A percentile compares a stretch with the other conserved stretches of the same genome.
Conservation (phyloP, 768 basidiomycete genomes). For the Boletus vinaceobasis region DNA sequence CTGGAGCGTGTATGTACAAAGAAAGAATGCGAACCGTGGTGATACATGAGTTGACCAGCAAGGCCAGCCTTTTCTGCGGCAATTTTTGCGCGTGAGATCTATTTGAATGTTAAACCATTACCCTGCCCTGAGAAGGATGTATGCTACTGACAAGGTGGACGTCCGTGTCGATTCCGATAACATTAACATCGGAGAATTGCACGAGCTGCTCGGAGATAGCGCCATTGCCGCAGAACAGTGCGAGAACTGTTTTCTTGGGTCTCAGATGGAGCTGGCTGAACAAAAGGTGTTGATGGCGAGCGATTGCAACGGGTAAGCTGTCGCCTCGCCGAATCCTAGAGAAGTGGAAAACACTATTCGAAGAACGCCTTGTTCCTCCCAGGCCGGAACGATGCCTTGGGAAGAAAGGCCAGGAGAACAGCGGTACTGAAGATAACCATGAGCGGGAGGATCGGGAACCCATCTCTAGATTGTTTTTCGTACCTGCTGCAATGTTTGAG, state of each 20-base stretch:
- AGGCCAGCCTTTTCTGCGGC: conserved; percentile 1
- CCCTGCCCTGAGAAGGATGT: background rate
- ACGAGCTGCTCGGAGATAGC: background rate
- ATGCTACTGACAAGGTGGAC: background rate
- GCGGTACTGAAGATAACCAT: background rate
- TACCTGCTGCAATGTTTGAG: background rate
- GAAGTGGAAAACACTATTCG: conserved; percentile 1
- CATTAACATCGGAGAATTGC: conserved; percentile 5
- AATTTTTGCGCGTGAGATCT: conserved; percentile 1
- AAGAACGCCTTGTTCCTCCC: background rate
- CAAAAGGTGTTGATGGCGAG: conserved; percentile 8
- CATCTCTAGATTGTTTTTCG: background rate
- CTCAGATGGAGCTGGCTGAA: conserved; percentile 8
- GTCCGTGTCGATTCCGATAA: conserved; percentile 7
- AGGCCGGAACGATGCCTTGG: background rate
- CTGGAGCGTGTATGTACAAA: background rate
- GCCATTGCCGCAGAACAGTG: conserved; percentile 4
- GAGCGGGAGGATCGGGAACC: background rate
- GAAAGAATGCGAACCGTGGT: background rate
- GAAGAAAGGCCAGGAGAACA: background rate
- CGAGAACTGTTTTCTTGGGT: conserved; percentile 4
- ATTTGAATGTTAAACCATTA: background rate
- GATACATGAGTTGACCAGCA: background rate
- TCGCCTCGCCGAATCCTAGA: conserved; percentile 7
- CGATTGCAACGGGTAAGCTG: conserved; percentile 3